Evolutionary conservation across 2,329 filamentous ascomycete species (phyloP), one percentile per base, ranked within the genome.

Genomic region (Sporothrix protearum): DNA sequence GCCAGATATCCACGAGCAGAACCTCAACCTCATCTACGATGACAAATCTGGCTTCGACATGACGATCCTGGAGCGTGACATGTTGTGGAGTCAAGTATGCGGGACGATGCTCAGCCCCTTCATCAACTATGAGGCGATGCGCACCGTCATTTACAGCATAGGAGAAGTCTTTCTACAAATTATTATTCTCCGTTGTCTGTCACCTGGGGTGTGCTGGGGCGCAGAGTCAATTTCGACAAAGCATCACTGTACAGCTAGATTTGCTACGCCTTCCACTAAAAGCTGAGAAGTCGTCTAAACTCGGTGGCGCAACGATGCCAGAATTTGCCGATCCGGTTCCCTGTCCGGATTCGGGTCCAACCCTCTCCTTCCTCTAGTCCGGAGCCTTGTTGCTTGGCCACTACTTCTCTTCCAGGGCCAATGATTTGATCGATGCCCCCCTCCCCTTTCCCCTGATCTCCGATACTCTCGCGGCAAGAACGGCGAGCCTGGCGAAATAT

Each of bases 1-100:
- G 78, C 10, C 78, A 80, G 71, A n/a, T n/a, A 77, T 80, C 49
- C 74, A 80, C 30, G 78, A 78, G 68, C 79, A 81, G 64, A 75
- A 77, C 69, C 74, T 80, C 33, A 79, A 79, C 67, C 74, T 80
- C 2, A 76, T 78, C 45, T 78, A 76, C 1, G 79, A 80, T 70
- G 80, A 78, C 73, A 81, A 80, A 64, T 80, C 80, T 42, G 79
- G 79, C 4, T 80, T 79, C 73, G 80, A 80, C 75, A 80, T 81
- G 78, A 80, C 80, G 72, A 79, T 80, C 28, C 79, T 79, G 8
- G 78, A 80, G 72, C 75, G 71, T 47, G 78, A 80, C 72, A 80
- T 81, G 78, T 80, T 80, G 63, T 76, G 76, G 68, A 78, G 74
- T 3, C 79, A 80, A 66, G 72, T 80, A 0, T 80, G 77, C 59